A percentile compares a stretch with the other conserved stretches of the same genome.
phyloP scores from a whole-genome alignment of 139 green algal genomes.

The Bryopsis sp. region DNA sequence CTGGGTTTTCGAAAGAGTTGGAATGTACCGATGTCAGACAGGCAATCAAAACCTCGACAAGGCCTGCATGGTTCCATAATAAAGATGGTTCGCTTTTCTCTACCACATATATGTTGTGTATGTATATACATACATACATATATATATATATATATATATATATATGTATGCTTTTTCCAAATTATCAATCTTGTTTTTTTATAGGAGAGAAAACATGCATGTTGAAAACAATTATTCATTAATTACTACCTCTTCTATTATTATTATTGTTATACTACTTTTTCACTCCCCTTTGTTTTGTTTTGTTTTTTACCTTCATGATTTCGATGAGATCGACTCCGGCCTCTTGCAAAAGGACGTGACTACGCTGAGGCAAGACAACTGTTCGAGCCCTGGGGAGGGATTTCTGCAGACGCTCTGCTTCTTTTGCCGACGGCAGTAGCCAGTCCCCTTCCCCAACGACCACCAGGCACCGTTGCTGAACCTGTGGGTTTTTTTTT shows the following conservation, averaged over 20 bases:
- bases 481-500: conserved; percentile 20
- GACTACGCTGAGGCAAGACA: conserved; percentile 33
- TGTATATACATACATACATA: too few species aligned
- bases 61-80: too few species aligned
- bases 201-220: too few species aligned
- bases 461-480: conserved; percentile 24
- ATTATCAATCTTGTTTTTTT: neutral
- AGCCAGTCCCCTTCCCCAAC: conserved; percentile 22
- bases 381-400: conserved; percentile 18
- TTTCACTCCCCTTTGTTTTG: neutral
- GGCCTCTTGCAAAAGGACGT: conserved; percentile 74
- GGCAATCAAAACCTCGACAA: too few species aligned
- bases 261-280: neutral
- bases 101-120: too few species aligned
- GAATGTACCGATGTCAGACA: too few species aligned
- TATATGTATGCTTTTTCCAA: neutral
- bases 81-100: too few species aligned
- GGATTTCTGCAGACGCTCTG: conserved; percentile 15
- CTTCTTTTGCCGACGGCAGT: conserved; percentile 24
- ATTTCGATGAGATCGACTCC: conserved; percentile 59
- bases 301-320: conserved; percentile 30
- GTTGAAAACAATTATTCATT: too few species aligned
- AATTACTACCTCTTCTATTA: too few species aligned
- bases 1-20: too few species aligned
- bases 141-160: neutral